Evolutionary conservation across 2,329 filamentous ascomycete species (phyloP).

Genomic region (Beauveria varroae): DNA sequence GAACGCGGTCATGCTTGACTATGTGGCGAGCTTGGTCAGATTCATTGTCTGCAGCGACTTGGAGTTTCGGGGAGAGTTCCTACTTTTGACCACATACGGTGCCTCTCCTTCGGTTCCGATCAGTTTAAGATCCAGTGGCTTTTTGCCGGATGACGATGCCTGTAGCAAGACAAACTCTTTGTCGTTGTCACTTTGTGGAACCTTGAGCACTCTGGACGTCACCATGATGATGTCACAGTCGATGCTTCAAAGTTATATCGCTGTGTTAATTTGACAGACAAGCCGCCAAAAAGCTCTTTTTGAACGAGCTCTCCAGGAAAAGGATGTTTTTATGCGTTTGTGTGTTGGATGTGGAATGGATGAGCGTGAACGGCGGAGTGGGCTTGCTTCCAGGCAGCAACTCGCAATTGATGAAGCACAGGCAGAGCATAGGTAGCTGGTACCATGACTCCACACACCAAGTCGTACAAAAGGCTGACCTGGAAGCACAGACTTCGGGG

Average conservation of each 20-base stretch:
- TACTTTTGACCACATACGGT: slow-evolving; percentile 51
- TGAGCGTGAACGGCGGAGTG: not conserved
- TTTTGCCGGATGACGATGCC: slow-evolving; percentile 41
- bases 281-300: not conserved
- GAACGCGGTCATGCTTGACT: slow-evolving; percentile 51
- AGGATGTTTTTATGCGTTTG: not conserved
- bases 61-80: slow-evolving; percentile 25
- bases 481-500: too few relatives aligned
- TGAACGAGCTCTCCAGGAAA: not conserved
- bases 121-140: slow-evolving; percentile 56
- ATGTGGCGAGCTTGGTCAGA: slow-evolving; percentile 15
- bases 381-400: not conserved
- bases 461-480: too few relatives aligned
- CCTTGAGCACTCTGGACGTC: slow-evolving; percentile 1
- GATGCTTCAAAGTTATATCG: not conserved
- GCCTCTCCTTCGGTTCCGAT: slow-evolving; percentile 60
- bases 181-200: slow-evolving; percentile 9
- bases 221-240: not conserved
- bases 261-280: not conserved
- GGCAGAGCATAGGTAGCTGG: not conserved
- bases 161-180: slow-evolving; percentile 50
- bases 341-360: not conserved
- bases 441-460: not conserved
- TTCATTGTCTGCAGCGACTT: not conserved
- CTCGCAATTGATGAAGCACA: not conserved